Percentiles rank a stretch among this genome's conserved stretches.
These are phyloP conservation scores for Hymenoscyphus albidus DNA, from an alignment of 2,329 filamentous ascomycete species.

Conservation along the genomic window DNA sequence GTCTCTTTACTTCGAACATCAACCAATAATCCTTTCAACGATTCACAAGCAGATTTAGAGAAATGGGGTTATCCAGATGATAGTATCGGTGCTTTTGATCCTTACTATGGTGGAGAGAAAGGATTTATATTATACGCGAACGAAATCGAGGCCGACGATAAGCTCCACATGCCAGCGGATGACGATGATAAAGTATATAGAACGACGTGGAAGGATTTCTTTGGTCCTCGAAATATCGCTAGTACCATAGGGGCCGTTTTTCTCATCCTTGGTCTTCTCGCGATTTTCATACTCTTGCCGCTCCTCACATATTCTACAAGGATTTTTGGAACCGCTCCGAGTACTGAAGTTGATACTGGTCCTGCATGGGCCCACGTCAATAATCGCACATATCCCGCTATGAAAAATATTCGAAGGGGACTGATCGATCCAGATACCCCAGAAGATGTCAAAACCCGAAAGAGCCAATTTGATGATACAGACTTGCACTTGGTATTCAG, in stretches of 20 bases:
- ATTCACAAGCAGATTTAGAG: slow-evolving; percentile 33
- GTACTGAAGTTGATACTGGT: slow-evolving; percentile 13
- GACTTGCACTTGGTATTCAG: slow-evolving; percentile 49
- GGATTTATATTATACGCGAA: slow-evolving; percentile 44
- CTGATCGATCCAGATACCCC: slow-evolving; percentile 53
- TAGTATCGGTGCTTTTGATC: slow-evolving; percentile 41
- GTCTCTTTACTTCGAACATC: slow-evolving; percentile 19
- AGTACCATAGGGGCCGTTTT: slow-evolving; percentile 39
- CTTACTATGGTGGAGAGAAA: slow-evolving; percentile 39
- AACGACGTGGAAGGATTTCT: slow-evolving; percentile 42
- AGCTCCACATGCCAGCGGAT: slow-evolving; percentile 49
- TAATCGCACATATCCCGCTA: slow-evolving; percentile 42
- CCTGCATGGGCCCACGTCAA: slow-evolving; percentile 46
- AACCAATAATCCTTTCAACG: slow-evolving; percentile 23
- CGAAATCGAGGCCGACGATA: slow-evolving; percentile 50
- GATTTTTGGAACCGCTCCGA: slow-evolving; percentile 5
- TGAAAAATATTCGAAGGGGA: slow-evolving; percentile 44
- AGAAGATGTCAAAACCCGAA: slow-evolving; percentile 41
- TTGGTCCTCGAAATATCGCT: slow-evolving; percentile 41
- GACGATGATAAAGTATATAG: slow-evolving; percentile 44
- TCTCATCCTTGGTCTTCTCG: slow-evolving; percentile 45
- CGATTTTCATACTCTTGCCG: slow-evolving; percentile 49
- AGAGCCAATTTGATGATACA: slow-evolving; percentile 42
- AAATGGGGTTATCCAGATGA: slow-evolving; percentile 45
- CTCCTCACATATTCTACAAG: slow-evolving; percentile 42